phyloP scores from a whole-genome alignment of 305 asterid species.

The Stenogyne calaminthoides region DNA sequence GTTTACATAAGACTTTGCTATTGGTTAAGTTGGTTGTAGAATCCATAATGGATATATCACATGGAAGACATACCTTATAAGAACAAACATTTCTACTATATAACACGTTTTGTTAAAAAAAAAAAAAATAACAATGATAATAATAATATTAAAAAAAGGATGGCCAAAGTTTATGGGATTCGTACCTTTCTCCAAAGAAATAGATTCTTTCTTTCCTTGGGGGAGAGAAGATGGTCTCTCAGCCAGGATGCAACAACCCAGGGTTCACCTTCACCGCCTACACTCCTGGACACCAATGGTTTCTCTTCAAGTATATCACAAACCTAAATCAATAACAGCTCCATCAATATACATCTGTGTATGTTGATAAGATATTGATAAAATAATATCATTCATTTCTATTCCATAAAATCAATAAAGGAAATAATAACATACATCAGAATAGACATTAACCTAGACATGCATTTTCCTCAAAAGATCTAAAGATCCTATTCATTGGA shows the following conservation, averaged over 20 bases:
- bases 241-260: constrained; percentile 85
- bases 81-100: neutral
- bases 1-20: no score
- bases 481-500: neutral
- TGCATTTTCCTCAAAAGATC: neutral
- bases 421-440: neutral
- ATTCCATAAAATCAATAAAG: neutral
- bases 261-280: constrained; percentile 59
- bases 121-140: neutral
- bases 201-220: constrained; percentile 77
- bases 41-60: constrained; percentile 7
- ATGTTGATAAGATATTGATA: constrained; percentile 10
- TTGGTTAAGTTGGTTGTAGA: neutral
- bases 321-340: constrained; percentile 50
- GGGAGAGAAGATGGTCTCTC: constrained; percentile 88
- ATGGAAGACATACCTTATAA: constrained; percentile 6
- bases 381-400: neutral
- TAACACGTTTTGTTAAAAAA: constrained; percentile 5
- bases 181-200: constrained; percentile 78
- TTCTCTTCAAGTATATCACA: constrained; percentile 91
- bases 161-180: constrained; percentile 12
- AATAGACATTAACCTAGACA: neutral
- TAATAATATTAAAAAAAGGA: neutral
- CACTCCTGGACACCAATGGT: constrained; percentile 54
- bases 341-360: constrained; percentile 18